Conservation (phyloP, 495 filamentous ascomycete species). For the Annulohypoxylon nitens region DNA sequence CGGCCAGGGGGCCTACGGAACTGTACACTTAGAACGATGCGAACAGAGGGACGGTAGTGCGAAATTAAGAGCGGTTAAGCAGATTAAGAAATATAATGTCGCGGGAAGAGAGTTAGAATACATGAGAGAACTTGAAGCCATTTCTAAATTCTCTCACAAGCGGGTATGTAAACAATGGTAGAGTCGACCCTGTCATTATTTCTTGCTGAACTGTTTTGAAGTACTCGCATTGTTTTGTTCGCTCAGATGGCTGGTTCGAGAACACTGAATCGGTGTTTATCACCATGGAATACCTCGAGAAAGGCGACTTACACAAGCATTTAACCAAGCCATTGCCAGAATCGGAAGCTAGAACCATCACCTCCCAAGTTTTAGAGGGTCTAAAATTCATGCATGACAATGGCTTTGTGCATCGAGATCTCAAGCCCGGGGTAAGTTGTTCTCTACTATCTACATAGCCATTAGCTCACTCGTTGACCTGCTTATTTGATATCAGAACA, state of each 20-base stretch:
- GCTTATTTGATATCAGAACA: not conserved
- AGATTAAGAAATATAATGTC: not conserved
- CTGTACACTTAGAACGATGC: not conserved
- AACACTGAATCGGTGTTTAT: constrained; percentile 49
- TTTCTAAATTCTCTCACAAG: not conserved
- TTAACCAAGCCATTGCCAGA: constrained; percentile 51
- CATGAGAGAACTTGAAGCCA: not conserved
- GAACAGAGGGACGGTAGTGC: not conserved
- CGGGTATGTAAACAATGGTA: not conserved
- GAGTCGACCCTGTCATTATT: not conserved
- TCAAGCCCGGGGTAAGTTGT: constrained; percentile 57
- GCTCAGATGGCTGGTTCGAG: constrained; percentile 59
- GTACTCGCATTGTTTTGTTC: constrained; percentile 44
- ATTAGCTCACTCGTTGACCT: not conserved
- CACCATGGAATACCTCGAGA: constrained; percentile 59
- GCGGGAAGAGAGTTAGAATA: not conserved
- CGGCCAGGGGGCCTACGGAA: not conserved
- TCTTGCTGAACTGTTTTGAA: not conserved
- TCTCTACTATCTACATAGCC: not conserved
- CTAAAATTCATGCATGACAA: constrained; percentile 63
- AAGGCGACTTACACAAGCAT: constrained; percentile 53
- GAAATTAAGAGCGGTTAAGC: not conserved
- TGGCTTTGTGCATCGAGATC: constrained; percentile 62
- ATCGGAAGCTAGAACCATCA: constrained; percentile 53
- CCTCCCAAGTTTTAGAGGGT: constrained; percentile 60